Evolutionary conservation across 805 yeast species (phyloP), one percentile per base, ranked within the genome.

Genomic region (Schizosaccharomyces octosporus): DNA sequence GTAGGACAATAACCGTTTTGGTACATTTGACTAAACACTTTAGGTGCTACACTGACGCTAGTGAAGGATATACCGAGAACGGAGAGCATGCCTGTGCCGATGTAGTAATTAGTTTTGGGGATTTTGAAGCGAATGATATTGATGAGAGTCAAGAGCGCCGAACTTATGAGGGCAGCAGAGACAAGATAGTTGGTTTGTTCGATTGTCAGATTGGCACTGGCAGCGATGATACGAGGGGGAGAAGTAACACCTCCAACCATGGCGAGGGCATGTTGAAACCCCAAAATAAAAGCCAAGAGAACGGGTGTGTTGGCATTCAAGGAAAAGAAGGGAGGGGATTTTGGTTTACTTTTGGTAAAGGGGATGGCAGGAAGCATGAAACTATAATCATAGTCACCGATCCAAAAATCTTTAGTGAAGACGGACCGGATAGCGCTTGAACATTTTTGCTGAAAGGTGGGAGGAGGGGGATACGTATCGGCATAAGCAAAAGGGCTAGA

Each of bases 61-160:
- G 95, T 87, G 70, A 88, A 88, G 0, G 94, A 83, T 13, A 95
- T 85, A 66, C 96, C 97, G 24, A 87, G 94, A 48, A 88, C 95
- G 11, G 94, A 85, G 59, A 89, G 76, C 67, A 87, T 72, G 45
- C 97, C 97, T 0, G 96, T 87, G 42, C 96, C 97, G 27, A 88
- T 70, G 31, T 39, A 57, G 11, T 57, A 57, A 4, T 41, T 57
- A 7, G 43, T 39, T 57, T 57, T 57, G 17, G 60, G 48, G 5
- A 57, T 36, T 29, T 36, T 39, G 36, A 57, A 5, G 45, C 95
- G 78, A 7, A 94, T 83, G 68, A 88, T 84, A 69, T 86, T 95
- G 65, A 89, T 72, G 31, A 78, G 66, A 0, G 95, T 84, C 62
- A 87, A 74, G 43, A 87, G 66, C 24, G 85, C 88, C 24, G 85